These are phyloP conservation scores for Phialophora chinensis DNA, from an alignment of 2,329 filamentous ascomycete genomes.

Conservation along the genomic window DNA sequence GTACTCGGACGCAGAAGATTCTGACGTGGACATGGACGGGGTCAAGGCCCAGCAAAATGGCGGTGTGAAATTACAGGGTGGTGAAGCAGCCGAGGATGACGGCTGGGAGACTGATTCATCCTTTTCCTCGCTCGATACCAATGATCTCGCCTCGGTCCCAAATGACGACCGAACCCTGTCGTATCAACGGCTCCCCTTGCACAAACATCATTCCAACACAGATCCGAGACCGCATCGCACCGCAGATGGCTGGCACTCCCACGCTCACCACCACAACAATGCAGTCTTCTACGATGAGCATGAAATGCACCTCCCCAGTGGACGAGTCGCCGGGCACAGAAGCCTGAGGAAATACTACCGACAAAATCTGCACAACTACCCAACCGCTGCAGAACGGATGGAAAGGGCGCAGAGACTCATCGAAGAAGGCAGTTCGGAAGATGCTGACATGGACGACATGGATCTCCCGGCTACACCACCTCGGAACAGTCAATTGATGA, in stretches of 20 bases:
- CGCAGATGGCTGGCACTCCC: conserved; percentile 79
- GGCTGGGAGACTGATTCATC: conserved; percentile 97
- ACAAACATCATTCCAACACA: conserved; percentile 75
- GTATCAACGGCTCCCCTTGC: conserved; percentile 73
- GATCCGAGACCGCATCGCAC: conserved; percentile 76
- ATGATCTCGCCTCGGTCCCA: conserved; percentile 79
- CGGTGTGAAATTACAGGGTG: conserved; percentile 65
- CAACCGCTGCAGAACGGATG: conserved; percentile 75
- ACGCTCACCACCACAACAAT: conserved; percentile 75
- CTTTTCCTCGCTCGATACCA: conserved; percentile 82
- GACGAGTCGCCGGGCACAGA: conserved; percentile 86
- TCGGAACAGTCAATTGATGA: conserved; percentile 54
- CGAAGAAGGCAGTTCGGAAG: conserved; percentile 57
- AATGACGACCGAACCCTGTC: conserved; percentile 74
- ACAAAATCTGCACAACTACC: conserved; percentile 88
- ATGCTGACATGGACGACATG: conserved; percentile 54
- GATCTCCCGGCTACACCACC: conserved; percentile 34
- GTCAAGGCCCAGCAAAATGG: conserved; percentile 57
- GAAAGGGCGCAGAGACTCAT: conserved; percentile 51
- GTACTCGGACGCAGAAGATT: conserved; percentile 78
- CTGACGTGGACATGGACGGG: conserved; percentile 61
- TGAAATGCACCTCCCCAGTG: conserved; percentile 89
- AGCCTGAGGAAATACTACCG: conserved; percentile 86
- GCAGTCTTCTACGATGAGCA: conserved; percentile 90
- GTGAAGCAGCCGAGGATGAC: conserved; percentile 63